Evolutionary conservation across 345 rosid species (phyloP), one percentile per base, ranked within the genome.

Genomic region (Brassica carinata): DNA sequence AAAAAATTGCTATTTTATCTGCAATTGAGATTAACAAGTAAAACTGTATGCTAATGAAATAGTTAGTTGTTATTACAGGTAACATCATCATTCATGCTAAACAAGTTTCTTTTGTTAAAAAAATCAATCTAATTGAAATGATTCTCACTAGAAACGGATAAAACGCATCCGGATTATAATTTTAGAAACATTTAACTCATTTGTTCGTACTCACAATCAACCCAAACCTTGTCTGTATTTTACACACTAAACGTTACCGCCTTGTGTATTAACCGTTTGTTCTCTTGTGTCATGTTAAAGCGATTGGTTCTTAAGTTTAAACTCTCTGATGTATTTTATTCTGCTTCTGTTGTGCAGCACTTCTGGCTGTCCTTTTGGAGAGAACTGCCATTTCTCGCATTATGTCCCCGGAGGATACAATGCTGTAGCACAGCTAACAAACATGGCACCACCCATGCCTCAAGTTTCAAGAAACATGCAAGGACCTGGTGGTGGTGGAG

Each of bases 401-500:
- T 87, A 91, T 72, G 97, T 93, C 74, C 99, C 99, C 2, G 99
- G 99, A 73, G 99, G 99, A 71, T 83, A 85, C 82, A 96, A 96
- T 77, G 94, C 94, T 53, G 93, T 88, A 48, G 81, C 93, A 5
- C 99, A 91, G 85, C 82, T 93, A 90, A 86, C 86, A 55, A 89
- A 90, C 81, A 71, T 86, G 38, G 85, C 90, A 68, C 89, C 88
- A 64, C 80, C 89, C 17, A 83, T 79, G 82, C 87, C 90, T 34
- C 87, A 88, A 23, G 79, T 86, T 17, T 57, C 88, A 34, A 89
- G 99, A 85, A 90, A 85, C 83, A 71, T 82, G 77, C 69, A 88
- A 8, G 90, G 83, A n/a, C 62, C 96, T 3, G 91, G 87, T 34
- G 96, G 53, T 45, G 53, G 90, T 83, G 99, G 96, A 61, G 93